Evolutionary conservation across 1,139 yeast genomes (phyloP), one percentile per base, ranked within the genome.

Genomic region (Magnusiomyces clavatus): DNA sequence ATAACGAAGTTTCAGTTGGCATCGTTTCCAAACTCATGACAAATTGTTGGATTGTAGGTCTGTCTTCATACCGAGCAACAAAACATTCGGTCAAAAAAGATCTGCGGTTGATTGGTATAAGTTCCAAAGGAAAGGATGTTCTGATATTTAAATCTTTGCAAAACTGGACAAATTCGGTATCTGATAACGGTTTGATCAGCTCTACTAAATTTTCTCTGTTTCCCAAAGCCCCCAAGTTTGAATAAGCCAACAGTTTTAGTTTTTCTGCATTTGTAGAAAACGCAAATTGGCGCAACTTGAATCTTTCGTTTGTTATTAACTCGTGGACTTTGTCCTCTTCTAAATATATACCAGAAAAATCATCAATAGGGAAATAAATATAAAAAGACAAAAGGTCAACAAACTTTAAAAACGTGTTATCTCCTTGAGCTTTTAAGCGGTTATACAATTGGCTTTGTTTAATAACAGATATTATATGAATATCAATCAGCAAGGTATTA

Each of bases 321-420:
- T 56, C 43, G 47, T 61, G 59, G 10, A 59, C 41, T 24, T 59
- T 58, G 5, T 57, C 58, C 10, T 56, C 51, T 1, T 60, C 36
- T n/a, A 67, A 53, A 11, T 61, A 52, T 6, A 24, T n/a, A 12
- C 79, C 78, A 0, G 71, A 59, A 50, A 72, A 68, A 50, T 75
- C 79, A 57, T 75, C 69, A 14, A 76, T 61, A 1, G 79, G 78
- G 55, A 69, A 74, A 47, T 66, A 57, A 2, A 71, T 48, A 46
- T 63, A 68, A 46, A 66, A 61, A 12, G 61, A 58, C 2, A 73
- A 54, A 6, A 64, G 42, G 1, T 61, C 58, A 17, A 60, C 48
- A 2, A 58, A 52, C 16, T 46, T 49, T 2, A 50, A 43, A 12
- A 60, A 34, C 1, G 51, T 46, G 12, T 35, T 29, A 14, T 44